Evolutionary conservation across 2,329 filamentous ascomycete genomes (phyloP), one percentile per base, ranked within the genome.

Genomic region (Fonsecaea pedrosoi): DNA sequence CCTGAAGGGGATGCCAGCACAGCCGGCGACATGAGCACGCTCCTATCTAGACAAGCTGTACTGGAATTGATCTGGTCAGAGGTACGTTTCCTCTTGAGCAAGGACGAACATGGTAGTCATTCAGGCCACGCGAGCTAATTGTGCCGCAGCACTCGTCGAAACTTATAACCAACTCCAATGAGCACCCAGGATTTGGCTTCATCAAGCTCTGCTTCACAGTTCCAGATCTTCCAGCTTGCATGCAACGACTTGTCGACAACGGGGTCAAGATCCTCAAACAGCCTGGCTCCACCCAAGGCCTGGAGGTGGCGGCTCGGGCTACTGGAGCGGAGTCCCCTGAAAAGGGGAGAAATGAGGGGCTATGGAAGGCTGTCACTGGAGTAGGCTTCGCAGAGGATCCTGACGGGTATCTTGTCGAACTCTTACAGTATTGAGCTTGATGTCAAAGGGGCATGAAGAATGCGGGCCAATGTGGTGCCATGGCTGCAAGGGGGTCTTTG

Each of bases 201-300:
- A 54, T 62, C 60, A 62, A 62, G 48, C 48, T 62, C 32, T 54
- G 45, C 48, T 62, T 62, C 21, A 62, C 60, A 6, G 60, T 62
- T n/a, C 60, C 60, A 54, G 60, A 62, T 40, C 3, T 62, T 4
- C 15, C 34, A 3, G 48, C 42, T n/a, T 50, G 42, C 48, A 62
- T 62, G 60, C 34, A n/a, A 7, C 48, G 40, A 25, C 6, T 62
- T 12, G 54, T 30, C 21, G n/a, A 21, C 45, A 25, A 54, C 12
- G 48, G 48, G 9, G 42, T 62, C 10, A 62, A 62, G 13, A 18
- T 62, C 21, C 42, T 62, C 42, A 62, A 62, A 45, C 21, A 62
- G 10, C 18, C 48, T 2, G 60, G 60, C 35, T 25, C 13, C 12
- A 5, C n/a, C 9, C 30, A 54, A 2, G 48, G 48, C 13, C 25